A percentile compares a stretch with the other conserved stretches of the same genome.
Evolutionary conservation across 1,139 yeast genomes (phyloP).

Genomic region (Saccharomyces uvarum): DNA sequence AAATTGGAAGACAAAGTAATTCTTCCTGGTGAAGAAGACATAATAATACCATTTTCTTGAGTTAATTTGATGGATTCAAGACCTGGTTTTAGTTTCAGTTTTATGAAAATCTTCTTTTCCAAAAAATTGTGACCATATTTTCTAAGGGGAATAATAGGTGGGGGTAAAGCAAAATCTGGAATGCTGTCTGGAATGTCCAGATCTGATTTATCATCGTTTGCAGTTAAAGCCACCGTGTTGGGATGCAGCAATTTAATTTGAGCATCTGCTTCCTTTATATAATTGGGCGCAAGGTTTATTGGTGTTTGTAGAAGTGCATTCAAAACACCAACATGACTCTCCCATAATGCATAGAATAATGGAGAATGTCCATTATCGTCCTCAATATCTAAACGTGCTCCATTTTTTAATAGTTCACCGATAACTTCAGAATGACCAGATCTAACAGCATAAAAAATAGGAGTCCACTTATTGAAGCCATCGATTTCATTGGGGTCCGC

Average conservation of each 20-base stretch:
- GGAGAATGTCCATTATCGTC: slow-evolving; percentile 84
- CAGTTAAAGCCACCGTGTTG: slow-evolving; percentile 11
- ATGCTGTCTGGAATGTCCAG: slow-evolving; percentile 38
- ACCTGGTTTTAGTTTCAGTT: slow-evolving; percentile 58
- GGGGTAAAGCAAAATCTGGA: slow-evolving; percentile 88
- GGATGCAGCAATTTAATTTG: slow-evolving; percentile 17
- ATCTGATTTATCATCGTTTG: slow-evolving; percentile 6
- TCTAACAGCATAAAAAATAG: slow-evolving; percentile 81
- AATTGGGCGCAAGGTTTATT: slow-evolving; percentile 13
- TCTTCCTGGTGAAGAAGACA: slow-evolving; percentile 46
- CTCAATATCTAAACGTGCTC: slow-evolving; percentile 63
- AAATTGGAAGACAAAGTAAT: slow-evolving; percentile 68
- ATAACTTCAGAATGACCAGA: slow-evolving; percentile 77
- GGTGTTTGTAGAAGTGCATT: slow-evolving; percentile 47
- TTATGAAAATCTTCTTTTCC: slow-evolving; percentile 80
- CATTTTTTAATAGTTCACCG: slow-evolving; percentile 53
- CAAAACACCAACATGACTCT: slow-evolving; percentile 77
- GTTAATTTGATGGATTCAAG: slow-evolving; percentile 51
- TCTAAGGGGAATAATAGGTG: slow-evolving; percentile 88
- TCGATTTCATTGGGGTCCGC: slow-evolving; percentile 76
- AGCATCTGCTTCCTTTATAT: slow-evolving; percentile 8
- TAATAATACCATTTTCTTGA: slow-evolving; percentile 36
- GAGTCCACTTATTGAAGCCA: slow-evolving; percentile 88
- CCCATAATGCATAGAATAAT: slow-evolving; percentile 85
- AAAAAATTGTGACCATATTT: slow-evolving; percentile 92